Base-by-base conservation (phyloP, 106 monocot genomes). In the Dendrobium officinale region DNA sequence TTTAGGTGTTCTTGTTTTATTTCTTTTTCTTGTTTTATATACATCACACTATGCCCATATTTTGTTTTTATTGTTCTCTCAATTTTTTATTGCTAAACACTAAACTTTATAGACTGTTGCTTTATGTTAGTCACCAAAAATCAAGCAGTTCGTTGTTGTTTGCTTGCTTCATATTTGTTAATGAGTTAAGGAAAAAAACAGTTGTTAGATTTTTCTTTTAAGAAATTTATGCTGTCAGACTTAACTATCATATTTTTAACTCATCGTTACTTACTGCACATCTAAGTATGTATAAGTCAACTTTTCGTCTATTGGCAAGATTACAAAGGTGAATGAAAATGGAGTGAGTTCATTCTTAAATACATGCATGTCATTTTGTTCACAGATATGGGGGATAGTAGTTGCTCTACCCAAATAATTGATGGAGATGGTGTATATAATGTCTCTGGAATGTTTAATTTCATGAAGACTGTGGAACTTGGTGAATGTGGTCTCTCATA, bases 401-500 rank as follows among this genome's bases (percentile, higher is more conserved):
- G 77, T 74, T 88, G 81, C 43, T 90, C 88, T 77, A 58, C 83
- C 20, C 90, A 90, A 66, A 86, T 93, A 4, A 86, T 93, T 85
- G 88, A 90, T 81, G 93, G 90, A 67, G 88, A 93, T 80, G 93
- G 90, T 27, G 72, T 51, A n/a, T 93, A 87, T 40, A 88, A 90
- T 77, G 83, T 78, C 16, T 31, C 68, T 79, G 90, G 87, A 49
- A 72, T 93, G 8, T 90, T 87, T 19, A 54, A 79, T 17, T 87
- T 90, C 49, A 61, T 77, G 75, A 88, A 86, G 80, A 82, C 83
- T 22, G 80, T 88, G 40, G 85, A 85, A 27, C 75, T 93, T 41
- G 85, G 80, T n/a, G 88, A 93, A 84, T 90, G 86, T 84, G 90
- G 93, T 27, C 78, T 90, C 3, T 90, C 93, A 9, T 93, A 93